Conservation (phyloP, 1,284 basidiomycete species). For the Apiotrichum laibachii region DNA sequence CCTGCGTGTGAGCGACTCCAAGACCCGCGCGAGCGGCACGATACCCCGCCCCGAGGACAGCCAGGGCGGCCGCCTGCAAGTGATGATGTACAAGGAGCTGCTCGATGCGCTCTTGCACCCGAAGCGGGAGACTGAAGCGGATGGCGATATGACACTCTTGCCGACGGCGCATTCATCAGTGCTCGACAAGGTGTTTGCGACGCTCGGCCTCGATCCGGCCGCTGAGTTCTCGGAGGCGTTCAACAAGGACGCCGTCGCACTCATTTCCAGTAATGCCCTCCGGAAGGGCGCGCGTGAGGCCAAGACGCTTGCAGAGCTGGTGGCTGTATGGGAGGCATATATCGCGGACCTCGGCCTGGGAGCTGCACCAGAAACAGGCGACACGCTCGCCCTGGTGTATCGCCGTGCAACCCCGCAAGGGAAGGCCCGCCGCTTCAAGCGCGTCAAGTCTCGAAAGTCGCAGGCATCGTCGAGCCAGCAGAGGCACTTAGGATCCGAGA, state of each 20-base stretch:
- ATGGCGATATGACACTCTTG: not conserved
- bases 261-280: constrained; percentile 47
- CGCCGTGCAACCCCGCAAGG: constrained; percentile 28
- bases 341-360: constrained; percentile 41
- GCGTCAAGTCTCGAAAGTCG: constrained; percentile 27
- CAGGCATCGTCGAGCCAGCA: constrained; percentile 4
- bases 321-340: constrained; percentile 38
- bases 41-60: constrained; percentile 66
- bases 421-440: constrained; percentile 5
- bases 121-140: not conserved
- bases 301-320: constrained; percentile 38
- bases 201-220: constrained; percentile 55
- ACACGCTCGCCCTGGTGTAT: constrained; percentile 49
- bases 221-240: constrained; percentile 60
- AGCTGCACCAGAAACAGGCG: constrained; percentile 31
- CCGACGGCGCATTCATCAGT: constrained; percentile 1
- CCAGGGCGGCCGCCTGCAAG: constrained; percentile 66
- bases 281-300: constrained; percentile 28
- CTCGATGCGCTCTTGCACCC: constrained; percentile 53
- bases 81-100: constrained; percentile 79
- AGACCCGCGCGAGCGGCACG: constrained; percentile 61
- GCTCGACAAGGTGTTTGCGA: constrained; percentile 54
- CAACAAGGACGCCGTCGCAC: constrained; percentile 56
- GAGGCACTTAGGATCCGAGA: not conserved
- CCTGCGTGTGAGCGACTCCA: constrained; percentile 68